Evolutionary conservation across 306 rosid genomes (phyloP), one percentile per base, ranked within the genome.

Genomic region (Hippophae rhamnoides): DNA sequence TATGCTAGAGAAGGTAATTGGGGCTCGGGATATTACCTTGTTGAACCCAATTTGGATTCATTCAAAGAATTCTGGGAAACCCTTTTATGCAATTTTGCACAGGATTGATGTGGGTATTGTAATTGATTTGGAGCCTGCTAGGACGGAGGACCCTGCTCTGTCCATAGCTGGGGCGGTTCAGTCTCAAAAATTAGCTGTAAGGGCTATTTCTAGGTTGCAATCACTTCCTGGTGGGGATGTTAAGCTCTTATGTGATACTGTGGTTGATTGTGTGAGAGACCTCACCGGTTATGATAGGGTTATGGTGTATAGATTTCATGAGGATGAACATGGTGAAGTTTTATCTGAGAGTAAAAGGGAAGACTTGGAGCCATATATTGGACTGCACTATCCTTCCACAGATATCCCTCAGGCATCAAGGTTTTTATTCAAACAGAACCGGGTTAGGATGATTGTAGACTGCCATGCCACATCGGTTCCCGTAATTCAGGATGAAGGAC

Each of bases 261-360:
- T 88, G 7, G 99, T 93, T 5, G 81, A 80, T 72, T 73, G 95
- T 50, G 97, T 93, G 6, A 68, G 86, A 52, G 95, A 88, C 62
- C 79, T 93, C 59, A 93, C 97, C 0, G 85, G 84, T 3, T 93
- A 88, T 56, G 99, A 93, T 60, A 75, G 99, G 53, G 99, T 93
- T 10, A 93, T 93, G 99, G 99, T 93, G 52, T 93, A 88, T 64
- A 88, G 77, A 53, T 93, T 93, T 62, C 99, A 93, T n/a, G 99
- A 93, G 61, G 99, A 93, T 71, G 99, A 88, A 58, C 99, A 93
- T 42, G 99, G 99, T 9, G 99, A 93, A 79, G 99, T 93, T 72
- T 81, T 93, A 11, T 80, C 97, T 0, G 99, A 93, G 83, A 88
- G 95, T 52, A 88, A 80, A 78, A 76, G 95, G 71, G 42, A 71